Evolutionary conservation across 192 early-diverging fungal species (phyloP).

Genomic region (Coemansia sp.): DNA sequence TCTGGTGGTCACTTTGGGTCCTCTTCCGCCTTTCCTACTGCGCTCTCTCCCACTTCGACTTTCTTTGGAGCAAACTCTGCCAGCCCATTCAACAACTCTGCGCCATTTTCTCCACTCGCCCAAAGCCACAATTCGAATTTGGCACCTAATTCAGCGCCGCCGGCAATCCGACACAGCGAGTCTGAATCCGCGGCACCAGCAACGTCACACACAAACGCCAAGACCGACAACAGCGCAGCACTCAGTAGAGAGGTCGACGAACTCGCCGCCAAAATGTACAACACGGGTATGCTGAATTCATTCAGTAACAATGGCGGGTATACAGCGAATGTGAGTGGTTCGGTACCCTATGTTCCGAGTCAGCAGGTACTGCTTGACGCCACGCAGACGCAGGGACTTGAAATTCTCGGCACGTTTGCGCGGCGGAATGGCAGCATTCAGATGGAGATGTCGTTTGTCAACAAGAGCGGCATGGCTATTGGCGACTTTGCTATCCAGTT

Average conservation of each 20-base stretch:
- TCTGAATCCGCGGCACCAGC: not conserved
- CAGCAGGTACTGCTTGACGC: conserved; percentile 54
- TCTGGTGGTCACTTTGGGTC: conserved; percentile 13
- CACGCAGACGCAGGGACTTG: conserved; percentile 59
- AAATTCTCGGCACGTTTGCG: conserved; percentile 62
- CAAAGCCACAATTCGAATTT: conserved; percentile 7
- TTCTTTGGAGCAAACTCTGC: conserved; percentile 21
- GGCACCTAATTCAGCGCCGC: conserved; percentile 4
- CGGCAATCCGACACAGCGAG: not conserved
- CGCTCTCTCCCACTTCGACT: conserved; percentile 27
- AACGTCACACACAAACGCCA: conserved; percentile 10
- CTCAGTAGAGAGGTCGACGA: conserved; percentile 28
- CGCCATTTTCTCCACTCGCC: conserved; percentile 12
- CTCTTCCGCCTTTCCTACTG: conserved; percentile 25
- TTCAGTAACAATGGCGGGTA: conserved; percentile 1
- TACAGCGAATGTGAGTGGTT: not conserved
- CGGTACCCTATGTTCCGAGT: conserved; percentile 42
- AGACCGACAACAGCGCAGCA: conserved; percentile 13
- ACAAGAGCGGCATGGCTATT: conserved; percentile 59
- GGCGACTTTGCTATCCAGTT: conserved; percentile 76
- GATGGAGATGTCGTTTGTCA: conserved; percentile 68
- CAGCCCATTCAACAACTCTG: conserved; percentile 29
- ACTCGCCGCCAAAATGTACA: conserved; percentile 47
- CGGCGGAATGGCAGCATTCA: conserved; percentile 63
- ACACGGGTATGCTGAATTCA: conserved; percentile 24